Percentiles rank a stretch among this genome's conserved stretches.
phyloP scores from a whole-genome alignment of 495 filamentous ascomycete species.

The Talaromyces nanjingensis region DNA sequence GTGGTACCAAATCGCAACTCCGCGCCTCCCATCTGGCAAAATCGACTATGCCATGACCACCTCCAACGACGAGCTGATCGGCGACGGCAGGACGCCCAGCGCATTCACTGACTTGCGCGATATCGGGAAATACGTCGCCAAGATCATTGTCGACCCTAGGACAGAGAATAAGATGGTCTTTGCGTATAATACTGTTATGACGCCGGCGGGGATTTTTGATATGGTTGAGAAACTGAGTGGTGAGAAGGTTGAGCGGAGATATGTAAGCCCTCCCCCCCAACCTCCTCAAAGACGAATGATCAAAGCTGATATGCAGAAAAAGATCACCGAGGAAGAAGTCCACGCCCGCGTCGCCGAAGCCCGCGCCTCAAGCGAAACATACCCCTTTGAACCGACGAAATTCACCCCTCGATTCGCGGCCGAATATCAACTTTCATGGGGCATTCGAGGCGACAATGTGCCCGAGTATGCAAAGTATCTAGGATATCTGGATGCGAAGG shows the following conservation, averaged over 20 bases:
- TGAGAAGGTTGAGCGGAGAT: slow-evolving; percentile 45
- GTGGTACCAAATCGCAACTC: slow-evolving; percentile 52
- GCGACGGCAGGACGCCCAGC: slow-evolving; percentile 41
- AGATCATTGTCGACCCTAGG: slow-evolving; percentile 46
- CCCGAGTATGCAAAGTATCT: slow-evolving; percentile 52
- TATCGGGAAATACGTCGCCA: slow-evolving; percentile 49
- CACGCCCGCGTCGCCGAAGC: slow-evolving; percentile 33
- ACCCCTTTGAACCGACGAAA: slow-evolving; percentile 39
- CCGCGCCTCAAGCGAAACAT: slow-evolving; percentile 40
- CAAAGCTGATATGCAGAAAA: slow-evolving; percentile 4
- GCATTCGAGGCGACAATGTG: slow-evolving; percentile 49
- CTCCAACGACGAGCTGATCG: slow-evolving; percentile 39
- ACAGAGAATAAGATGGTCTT: slow-evolving; percentile 53
- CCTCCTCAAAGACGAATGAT: not conserved
- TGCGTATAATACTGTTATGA: slow-evolving; percentile 42
- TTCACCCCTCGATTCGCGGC: slow-evolving; percentile 34
- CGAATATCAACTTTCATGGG: slow-evolving; percentile 47
- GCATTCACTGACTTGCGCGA: slow-evolving; percentile 48
- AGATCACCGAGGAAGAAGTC: slow-evolving; percentile 38
- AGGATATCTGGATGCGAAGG: slow-evolving; percentile 48
- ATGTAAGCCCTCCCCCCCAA: slow-evolving; percentile 20
- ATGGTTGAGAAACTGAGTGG: slow-evolving; percentile 45
- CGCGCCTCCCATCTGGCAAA: slow-evolving; percentile 43
- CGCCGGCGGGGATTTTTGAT: slow-evolving; percentile 42
- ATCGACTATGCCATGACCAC: slow-evolving; percentile 44